phyloP scores from a whole-genome alignment of 345 rosid genomes.

The Laguncularia racemosa region DNA sequence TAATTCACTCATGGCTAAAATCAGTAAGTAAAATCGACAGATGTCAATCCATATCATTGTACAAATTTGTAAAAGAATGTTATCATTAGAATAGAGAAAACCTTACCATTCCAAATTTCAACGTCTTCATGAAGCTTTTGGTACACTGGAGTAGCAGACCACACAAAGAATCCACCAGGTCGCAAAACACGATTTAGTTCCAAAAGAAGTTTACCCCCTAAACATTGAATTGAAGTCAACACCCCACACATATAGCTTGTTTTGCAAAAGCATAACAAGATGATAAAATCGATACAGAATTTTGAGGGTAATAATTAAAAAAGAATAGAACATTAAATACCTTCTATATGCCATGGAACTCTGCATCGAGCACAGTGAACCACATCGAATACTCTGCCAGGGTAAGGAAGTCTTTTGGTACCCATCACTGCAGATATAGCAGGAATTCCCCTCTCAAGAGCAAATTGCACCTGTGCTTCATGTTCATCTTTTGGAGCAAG shows the following conservation, averaged over 20 bases:
- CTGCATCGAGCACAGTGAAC: slow-evolving; percentile 99
- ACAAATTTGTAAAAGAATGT: too few species aligned
- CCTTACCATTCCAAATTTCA: slow-evolving; percentile 82
- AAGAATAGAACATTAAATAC: slow-evolving; percentile 19
- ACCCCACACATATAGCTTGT: too few species aligned
- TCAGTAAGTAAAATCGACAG: not conserved
- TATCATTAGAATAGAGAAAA: slow-evolving; percentile 1
- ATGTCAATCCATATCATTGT: too few species aligned
- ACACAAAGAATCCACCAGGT: slow-evolving; percentile 90
- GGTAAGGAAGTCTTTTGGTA: slow-evolving; percentile 88
- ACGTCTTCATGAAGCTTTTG: slow-evolving; percentile 72
- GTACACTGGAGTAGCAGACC: slow-evolving; percentile 99
- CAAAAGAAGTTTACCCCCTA: slow-evolving; percentile 88
- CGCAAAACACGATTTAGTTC: slow-evolving; percentile 82
- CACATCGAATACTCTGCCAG: slow-evolving; percentile 78
- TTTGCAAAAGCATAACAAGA: slow-evolving; percentile 2
- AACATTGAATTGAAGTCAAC: slow-evolving; percentile 6
- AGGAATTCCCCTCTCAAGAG: slow-evolving; percentile 98
- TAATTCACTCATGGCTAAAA: slow-evolving; percentile 79
- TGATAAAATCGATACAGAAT: not conserved
- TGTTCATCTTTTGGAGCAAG: slow-evolving; percentile 99
- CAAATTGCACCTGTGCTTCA: slow-evolving; percentile 97
- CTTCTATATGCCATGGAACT: slow-evolving; percentile 99
- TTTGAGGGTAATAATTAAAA: not conserved
- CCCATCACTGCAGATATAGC: slow-evolving; percentile 99